Conservation (phyloP, 2,329 filamentous ascomycete species). For the Exutisphaerella laricina region DNA sequence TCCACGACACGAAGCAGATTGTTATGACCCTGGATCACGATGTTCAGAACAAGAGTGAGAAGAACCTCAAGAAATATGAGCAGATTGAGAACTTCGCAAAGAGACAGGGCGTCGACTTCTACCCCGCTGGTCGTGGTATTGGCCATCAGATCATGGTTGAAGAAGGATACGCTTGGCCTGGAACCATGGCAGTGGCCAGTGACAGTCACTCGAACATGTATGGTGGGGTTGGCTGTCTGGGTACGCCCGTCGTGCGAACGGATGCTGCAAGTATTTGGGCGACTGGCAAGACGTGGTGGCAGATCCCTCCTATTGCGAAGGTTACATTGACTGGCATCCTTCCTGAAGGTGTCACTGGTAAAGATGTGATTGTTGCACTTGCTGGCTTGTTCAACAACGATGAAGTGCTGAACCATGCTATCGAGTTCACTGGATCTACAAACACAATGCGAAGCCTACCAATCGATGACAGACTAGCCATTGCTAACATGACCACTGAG, state of each 20-base stretch:
- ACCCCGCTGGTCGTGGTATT: slow-evolving; percentile 71
- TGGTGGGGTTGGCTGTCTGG: slow-evolving; percentile 69
- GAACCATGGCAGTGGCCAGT: slow-evolving; percentile 72
- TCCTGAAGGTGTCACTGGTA: slow-evolving; percentile 77
- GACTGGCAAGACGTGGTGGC: slow-evolving; percentile 79
- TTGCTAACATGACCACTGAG: slow-evolving; percentile 77
- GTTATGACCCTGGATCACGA: slow-evolving; percentile 86
- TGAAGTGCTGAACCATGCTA: slow-evolving; percentile 83
- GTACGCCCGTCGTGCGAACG: slow-evolving; percentile 77
- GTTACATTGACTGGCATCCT: slow-evolving; percentile 71
- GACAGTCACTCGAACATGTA: slow-evolving; percentile 80
- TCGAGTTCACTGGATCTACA: slow-evolving; percentile 80
- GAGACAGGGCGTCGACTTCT: slow-evolving; percentile 71
- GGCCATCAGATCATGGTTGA: slow-evolving; percentile 92
- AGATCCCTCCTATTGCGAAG: slow-evolving; percentile 76
- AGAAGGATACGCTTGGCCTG: slow-evolving; percentile 78
- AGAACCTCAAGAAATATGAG: slow-evolving; percentile 76
- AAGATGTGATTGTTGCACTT: slow-evolving; percentile 88
- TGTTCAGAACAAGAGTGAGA: slow-evolving; percentile 72
- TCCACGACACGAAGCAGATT: slow-evolving; percentile 66
- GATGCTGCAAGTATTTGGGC: slow-evolving; percentile 85
- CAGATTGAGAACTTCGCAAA: slow-evolving; percentile 78
- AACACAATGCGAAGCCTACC: slow-evolving; percentile 68
- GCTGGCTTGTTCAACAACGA: slow-evolving; percentile 81
- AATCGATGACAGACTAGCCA: slow-evolving; percentile 68